These are phyloP conservation scores for Xylariales sp. DNA, from an alignment of 2,329 filamentous ascomycete genomes.

Conservation along the genomic window DNA sequence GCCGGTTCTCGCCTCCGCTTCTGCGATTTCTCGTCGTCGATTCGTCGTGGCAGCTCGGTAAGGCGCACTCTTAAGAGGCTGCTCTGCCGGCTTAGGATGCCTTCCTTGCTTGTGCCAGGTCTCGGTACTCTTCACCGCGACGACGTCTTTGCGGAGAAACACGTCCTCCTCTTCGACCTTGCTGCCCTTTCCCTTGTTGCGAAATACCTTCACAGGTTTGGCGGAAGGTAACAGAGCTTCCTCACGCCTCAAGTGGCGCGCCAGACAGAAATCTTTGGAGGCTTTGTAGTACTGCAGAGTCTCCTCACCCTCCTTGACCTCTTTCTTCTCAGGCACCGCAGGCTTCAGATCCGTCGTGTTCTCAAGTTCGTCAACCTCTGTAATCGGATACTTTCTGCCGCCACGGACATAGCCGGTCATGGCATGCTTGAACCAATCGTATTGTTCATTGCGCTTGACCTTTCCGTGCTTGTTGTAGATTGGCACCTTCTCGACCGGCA, in stretches of 20 bases:
- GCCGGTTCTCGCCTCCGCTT: slow-evolving; percentile 73
- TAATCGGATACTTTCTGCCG: slow-evolving; percentile 46
- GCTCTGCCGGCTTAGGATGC: slow-evolving; percentile 63
- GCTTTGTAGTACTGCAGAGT: slow-evolving; percentile 86
- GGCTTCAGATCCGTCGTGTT: slow-evolving; percentile 73
- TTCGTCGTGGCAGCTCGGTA: slow-evolving; percentile 88
- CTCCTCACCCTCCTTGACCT: slow-evolving; percentile 68
- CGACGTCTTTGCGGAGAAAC: slow-evolving; percentile 72
- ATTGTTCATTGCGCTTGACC: slow-evolving; percentile 68
- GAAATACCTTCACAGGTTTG: slow-evolving; percentile 69
- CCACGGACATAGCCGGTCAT: slow-evolving; percentile 67
- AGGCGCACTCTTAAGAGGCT: slow-evolving; percentile 80
- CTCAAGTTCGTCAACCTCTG: slow-evolving; percentile 73
- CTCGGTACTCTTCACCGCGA: slow-evolving; percentile 83
- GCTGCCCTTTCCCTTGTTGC: slow-evolving; percentile 67
- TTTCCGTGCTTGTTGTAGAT: slow-evolving; percentile 75
- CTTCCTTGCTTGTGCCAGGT: slow-evolving; percentile 98
- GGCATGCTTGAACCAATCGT: slow-evolving; percentile 83
- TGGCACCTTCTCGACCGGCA: slow-evolving; percentile 74
- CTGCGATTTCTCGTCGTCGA: slow-evolving; percentile 82
- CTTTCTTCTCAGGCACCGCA: slow-evolving; percentile 67
- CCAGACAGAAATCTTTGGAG: slow-evolving; percentile 78
- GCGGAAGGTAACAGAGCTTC: slow-evolving; percentile 74
- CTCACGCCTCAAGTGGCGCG: slow-evolving; percentile 83
- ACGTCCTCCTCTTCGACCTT: slow-evolving; percentile 74